A percentile compares a stretch with the other conserved stretches of the same genome.
Conservation (phyloP, 1,284 basidiomycete genomes). For the Baeospora myosura region DNA sequence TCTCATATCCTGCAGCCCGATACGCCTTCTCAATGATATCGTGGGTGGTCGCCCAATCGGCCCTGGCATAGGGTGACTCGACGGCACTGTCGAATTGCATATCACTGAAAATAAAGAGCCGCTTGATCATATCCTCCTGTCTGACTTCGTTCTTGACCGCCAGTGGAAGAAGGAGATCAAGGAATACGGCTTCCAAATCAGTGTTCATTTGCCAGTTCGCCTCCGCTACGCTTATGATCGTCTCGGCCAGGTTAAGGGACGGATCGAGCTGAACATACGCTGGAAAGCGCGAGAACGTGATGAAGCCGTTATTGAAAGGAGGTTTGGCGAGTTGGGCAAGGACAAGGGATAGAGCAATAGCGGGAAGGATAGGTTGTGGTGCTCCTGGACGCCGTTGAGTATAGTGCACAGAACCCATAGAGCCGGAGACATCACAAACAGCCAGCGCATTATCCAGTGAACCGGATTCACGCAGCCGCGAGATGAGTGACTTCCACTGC, state of each 20-base stretch:
- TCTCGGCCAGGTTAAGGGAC: slow-evolving; percentile 25
- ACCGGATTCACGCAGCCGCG: slow-evolving; percentile 44
- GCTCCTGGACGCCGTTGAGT: slow-evolving; percentile 7
- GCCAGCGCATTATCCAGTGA: slow-evolving; percentile 56
- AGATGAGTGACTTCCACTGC: slow-evolving; percentile 60
- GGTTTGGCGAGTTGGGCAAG: slow-evolving; percentile 52
- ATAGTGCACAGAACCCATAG: slow-evolving; percentile 42
- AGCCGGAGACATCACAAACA: slow-evolving; percentile 67
- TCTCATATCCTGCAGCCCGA: slow-evolving; percentile 51
- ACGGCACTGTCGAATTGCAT: slow-evolving; percentile 61
- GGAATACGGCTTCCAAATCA: slow-evolving; percentile 51
- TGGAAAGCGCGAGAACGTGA: slow-evolving; percentile 56
- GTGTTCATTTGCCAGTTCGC: slow-evolving; percentile 54
- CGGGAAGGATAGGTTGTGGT: slow-evolving; percentile 45
- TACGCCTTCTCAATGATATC: slow-evolving; percentile 47
- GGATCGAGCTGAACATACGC: slow-evolving; percentile 42
- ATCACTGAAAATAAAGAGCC: slow-evolving; percentile 67
- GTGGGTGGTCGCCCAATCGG: slow-evolving; percentile 54
- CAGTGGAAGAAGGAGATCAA: slow-evolving; percentile 49
- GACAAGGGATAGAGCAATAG: slow-evolving; percentile 60
- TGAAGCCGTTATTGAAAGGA: slow-evolving; percentile 59
- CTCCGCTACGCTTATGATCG: slow-evolving; percentile 28
- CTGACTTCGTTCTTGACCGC: slow-evolving; percentile 48
- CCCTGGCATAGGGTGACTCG: neutral
- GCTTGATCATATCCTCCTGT: slow-evolving; percentile 66